These are phyloP conservation scores for Lactifluus volemus DNA, from an alignment of 768 basidiomycete species.

Conservation along the genomic window DNA sequence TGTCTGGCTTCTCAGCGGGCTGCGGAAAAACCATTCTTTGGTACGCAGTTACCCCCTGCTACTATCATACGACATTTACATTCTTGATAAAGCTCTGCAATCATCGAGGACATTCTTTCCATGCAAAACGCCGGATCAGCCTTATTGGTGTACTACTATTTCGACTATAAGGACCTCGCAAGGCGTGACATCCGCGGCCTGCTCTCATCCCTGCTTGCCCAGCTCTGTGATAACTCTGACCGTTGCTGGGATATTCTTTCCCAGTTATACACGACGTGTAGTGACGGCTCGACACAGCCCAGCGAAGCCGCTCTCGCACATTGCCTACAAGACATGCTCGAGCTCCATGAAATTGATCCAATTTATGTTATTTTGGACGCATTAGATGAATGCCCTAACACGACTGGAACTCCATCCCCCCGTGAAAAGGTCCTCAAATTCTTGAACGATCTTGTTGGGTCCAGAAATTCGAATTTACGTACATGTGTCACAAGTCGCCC, in stretches of 20 bases:
- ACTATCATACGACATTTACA: not conserved
- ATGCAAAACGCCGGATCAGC: not conserved
- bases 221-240: not conserved
- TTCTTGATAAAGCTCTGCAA: not conserved
- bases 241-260: not conserved
- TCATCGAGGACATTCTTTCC: not conserved
- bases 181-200: not conserved
- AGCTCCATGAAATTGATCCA: not conserved
- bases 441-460: not conserved
- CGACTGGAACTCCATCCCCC: not conserved
- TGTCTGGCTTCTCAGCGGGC: not conserved
- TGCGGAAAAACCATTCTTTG: conserved; percentile 1
- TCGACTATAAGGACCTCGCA: not conserved
- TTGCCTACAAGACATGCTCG: not conserved
- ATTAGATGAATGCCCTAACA: not conserved
- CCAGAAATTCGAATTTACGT: not conserved
- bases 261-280: not conserved
- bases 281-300: not conserved
- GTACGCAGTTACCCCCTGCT: not conserved
- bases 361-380: not conserved
- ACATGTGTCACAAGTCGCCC: not conserved
- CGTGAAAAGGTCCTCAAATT: not conserved
- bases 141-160: not conserved
- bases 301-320: not conserved
- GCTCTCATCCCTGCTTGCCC: not conserved